Conservation (phyloP, 1,284 basidiomycete species). For the Trametes sp. region DNA sequence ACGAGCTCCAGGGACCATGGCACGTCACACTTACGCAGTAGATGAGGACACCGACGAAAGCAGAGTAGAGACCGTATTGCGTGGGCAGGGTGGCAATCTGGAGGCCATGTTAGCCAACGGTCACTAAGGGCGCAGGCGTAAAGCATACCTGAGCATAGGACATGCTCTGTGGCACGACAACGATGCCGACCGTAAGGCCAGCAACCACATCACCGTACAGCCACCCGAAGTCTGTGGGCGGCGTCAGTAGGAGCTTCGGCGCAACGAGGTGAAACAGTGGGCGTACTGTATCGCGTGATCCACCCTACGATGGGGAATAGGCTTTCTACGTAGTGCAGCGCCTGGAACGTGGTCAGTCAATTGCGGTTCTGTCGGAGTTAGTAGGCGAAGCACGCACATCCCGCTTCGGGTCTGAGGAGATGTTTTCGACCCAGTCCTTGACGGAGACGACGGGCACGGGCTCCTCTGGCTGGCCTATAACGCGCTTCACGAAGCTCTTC, state of each 20-base stretch:
- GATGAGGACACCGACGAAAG: constrained; percentile 87
- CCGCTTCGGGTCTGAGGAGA: constrained; percentile 52
- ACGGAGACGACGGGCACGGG: constrained; percentile 63
- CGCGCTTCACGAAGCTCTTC: constrained; percentile 62
- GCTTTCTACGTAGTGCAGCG: constrained; percentile 65
- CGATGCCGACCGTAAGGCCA: constrained; percentile 90
- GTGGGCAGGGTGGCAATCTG: constrained; percentile 87
- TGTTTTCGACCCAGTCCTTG: constrained; percentile 57
- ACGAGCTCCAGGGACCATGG: constrained; percentile 27
- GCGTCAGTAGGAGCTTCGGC: constrained; percentile 1
- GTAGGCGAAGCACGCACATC: constrained; percentile 48
- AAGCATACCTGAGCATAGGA: constrained; percentile 72
- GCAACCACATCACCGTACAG: constrained; percentile 85
- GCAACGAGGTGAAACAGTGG: not conserved
- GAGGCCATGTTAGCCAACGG: constrained; percentile 30
- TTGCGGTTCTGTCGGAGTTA: constrained; percentile 18
- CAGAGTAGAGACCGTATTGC: constrained; percentile 95
- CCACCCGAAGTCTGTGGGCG: constrained; percentile 69
- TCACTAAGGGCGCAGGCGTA: not conserved
- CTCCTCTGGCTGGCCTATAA: constrained; percentile 69
- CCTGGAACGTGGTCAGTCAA: constrained; percentile 46
- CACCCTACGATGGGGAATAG: constrained; percentile 88
- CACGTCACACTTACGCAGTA: constrained; percentile 70
- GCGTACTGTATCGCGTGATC: constrained; percentile 85
- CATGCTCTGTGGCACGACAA: constrained; percentile 90